These are phyloP conservation scores for Actinidia arguta DNA, from an alignment of 179 eudicot species.

Conservation along the genomic window DNA sequence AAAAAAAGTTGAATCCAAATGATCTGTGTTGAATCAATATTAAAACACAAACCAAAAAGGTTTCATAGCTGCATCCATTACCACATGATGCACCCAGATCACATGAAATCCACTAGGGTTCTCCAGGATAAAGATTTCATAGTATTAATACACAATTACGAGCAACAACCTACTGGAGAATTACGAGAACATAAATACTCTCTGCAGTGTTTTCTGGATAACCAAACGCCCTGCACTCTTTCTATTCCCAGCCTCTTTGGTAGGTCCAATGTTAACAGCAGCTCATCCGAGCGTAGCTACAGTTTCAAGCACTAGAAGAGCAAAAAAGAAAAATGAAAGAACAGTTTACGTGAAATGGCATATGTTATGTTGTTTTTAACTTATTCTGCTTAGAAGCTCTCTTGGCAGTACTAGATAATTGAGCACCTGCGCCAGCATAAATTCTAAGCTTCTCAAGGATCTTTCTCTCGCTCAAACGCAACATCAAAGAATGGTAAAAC, in stretches of 20 bases:
- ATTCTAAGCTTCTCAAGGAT: slow-evolving; percentile 70
- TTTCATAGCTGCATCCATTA: too few relatives aligned
- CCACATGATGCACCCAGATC: too few relatives aligned
- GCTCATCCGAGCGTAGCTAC: not conserved
- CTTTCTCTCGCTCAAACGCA: slow-evolving; percentile 81
- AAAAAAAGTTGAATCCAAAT: too few relatives aligned
- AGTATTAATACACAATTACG: too few relatives aligned
- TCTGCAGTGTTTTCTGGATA: not conserved
- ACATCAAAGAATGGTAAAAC: slow-evolving; percentile 68
- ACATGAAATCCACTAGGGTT: too few relatives aligned
- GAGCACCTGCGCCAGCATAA: slow-evolving; percentile 45
- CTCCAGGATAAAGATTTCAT: too few relatives aligned
- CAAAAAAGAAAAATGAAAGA: not conserved
- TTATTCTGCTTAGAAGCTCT: too few relatives aligned
- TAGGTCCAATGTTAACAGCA: not conserved
- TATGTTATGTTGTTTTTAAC: slow-evolving; percentile 17
- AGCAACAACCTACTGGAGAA: too few relatives aligned
- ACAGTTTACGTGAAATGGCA: not conserved
- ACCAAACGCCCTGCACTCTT: not conserved
- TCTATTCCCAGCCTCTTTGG: not conserved
- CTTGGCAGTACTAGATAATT: not conserved
- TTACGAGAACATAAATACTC: too few relatives aligned
- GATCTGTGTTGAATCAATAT: too few relatives aligned
- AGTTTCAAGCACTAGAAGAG: not conserved
- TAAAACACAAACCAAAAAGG: too few relatives aligned